These are phyloP conservation scores for Arctium lappa DNA, from an alignment of 129 eudicot species.

Conservation along the genomic window DNA sequence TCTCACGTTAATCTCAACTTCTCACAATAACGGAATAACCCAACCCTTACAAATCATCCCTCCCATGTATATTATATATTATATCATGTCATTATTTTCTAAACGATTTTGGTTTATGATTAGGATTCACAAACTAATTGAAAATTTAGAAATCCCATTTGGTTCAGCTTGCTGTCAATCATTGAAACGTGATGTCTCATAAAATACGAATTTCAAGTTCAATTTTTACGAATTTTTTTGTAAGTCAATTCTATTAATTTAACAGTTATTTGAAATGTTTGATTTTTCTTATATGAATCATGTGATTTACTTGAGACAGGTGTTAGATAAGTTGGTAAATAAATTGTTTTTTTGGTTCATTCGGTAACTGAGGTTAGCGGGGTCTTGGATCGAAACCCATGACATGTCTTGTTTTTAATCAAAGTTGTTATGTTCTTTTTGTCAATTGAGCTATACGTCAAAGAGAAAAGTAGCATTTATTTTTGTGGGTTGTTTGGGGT, in stretches of 20 bases:
- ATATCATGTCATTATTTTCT: conserved; percentile 6
- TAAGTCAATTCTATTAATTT: not conserved
- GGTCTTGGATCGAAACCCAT: too few relatives aligned
- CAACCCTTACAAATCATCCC: too few relatives aligned
- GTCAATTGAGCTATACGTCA: too few relatives aligned
- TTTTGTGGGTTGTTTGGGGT: too few relatives aligned
- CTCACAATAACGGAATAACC: too few relatives aligned
- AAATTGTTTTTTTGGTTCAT: not conserved
- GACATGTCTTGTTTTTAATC: too few relatives aligned
- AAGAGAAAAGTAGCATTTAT: too few relatives aligned
- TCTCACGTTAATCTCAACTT: too few relatives aligned
- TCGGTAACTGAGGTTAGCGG: too few relatives aligned
- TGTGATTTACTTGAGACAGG: not conserved
- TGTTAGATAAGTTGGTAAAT: not conserved
- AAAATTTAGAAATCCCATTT: conserved; percentile 19
- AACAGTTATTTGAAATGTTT: not conserved
- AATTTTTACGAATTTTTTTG: not conserved
- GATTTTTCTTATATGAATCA: too few relatives aligned
- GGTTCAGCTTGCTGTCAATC: conserved; percentile 13
- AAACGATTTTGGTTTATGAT: conserved; percentile 18
- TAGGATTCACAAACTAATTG: conserved; percentile 19
- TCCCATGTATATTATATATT: too few relatives aligned
- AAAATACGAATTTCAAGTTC: not conserved
- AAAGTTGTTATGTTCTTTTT: too few relatives aligned
- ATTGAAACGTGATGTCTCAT: conserved; percentile 1